Evolutionary conservation across 805 yeast genomes (phyloP), one percentile per base, ranked within the genome.

Genomic region (Kodamaea nitidulidarum): DNA sequence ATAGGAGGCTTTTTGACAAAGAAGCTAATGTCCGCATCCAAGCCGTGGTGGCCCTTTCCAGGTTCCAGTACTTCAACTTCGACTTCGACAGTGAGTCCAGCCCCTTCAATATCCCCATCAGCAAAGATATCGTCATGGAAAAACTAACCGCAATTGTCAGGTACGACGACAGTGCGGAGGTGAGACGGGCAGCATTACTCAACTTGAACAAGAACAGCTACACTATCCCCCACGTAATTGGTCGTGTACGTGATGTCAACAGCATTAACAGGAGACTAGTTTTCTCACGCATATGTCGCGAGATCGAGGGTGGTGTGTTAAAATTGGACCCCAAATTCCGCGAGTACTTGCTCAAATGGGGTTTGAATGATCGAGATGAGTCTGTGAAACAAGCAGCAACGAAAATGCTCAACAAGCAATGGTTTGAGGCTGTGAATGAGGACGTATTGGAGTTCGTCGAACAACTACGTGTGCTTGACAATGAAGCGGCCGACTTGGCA

Each of bases 111-210:
- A 39, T 43, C 14, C 45, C 44, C 14, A 32, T 46, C 25, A 43
- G 37, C 35, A 41, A 38, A 16, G 43, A 43, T 7, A 35, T 37
- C 14, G 39, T 47, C 22, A 36, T 34, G 24, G 39, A 37, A 10
- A 39, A 37, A 9, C 28, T 47, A 7, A 30, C 41, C 10, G 15
- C 39, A n/a, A 71, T 81, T 0, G 67, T 87, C 49, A 82, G 79
- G 51, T 76, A 82, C 52, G 98, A 91, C 60, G 75, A 86, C 2
- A 82, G 83, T 50, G 80, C 96, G 0, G 98, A 93, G 45, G 96
- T 90, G 1, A 73, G 98, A 48, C 71, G 95, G 43, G 88, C 95
- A 0, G 91, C 91, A 0, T 62, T 88, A 51, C 63, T 83, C 32
- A 85, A 88, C 54, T 57, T 91, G 22, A 78, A 73, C 16, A 81